Conservation (phyloP, 495 filamentous ascomycete genomes). For the Talaromyces ruber region DNA sequence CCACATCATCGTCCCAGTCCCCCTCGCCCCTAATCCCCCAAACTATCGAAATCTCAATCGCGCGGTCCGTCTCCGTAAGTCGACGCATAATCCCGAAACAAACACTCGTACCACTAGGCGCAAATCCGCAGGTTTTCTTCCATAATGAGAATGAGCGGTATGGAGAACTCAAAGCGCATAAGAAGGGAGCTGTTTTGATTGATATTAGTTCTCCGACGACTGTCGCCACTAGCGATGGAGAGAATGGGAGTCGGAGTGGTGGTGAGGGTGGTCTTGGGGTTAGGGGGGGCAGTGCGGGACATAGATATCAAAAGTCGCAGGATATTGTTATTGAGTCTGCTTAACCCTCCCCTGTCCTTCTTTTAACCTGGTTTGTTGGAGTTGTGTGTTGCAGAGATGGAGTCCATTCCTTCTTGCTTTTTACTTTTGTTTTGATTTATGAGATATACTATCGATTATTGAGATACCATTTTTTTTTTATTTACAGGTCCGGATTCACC, state of each 20-base stretch:
- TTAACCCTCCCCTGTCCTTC: slow-evolving; percentile 7
- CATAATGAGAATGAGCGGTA: slow-evolving; percentile 1
- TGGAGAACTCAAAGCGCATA: slow-evolving; percentile 6
- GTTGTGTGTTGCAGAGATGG: background rate
- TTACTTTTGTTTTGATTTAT: background rate
- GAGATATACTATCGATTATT: background rate
- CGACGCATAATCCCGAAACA: slow-evolving; percentile 21
- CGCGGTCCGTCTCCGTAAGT: slow-evolving; percentile 32
- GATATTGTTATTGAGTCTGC: slow-evolving; percentile 30
- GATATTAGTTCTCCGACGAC: slow-evolving; percentile 14
- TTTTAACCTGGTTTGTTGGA: background rate
- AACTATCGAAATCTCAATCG: slow-evolving; percentile 29
- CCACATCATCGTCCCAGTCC: background rate
- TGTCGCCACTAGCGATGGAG: background rate
- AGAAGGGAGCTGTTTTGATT: slow-evolving; percentile 19
- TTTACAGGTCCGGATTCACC: too few species aligned
- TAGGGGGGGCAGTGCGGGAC: background rate
- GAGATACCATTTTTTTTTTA: background rate
- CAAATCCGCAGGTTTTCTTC: background rate
- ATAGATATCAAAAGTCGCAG: slow-evolving; percentile 28
- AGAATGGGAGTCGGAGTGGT: background rate
- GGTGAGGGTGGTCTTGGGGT: background rate
- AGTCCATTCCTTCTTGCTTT: background rate
- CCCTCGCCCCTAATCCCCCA: background rate
- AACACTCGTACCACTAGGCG: slow-evolving; percentile 26